Conservation (phyloP, 495 filamentous ascomycete species). For the Aspergillus heteromorphus region DNA sequence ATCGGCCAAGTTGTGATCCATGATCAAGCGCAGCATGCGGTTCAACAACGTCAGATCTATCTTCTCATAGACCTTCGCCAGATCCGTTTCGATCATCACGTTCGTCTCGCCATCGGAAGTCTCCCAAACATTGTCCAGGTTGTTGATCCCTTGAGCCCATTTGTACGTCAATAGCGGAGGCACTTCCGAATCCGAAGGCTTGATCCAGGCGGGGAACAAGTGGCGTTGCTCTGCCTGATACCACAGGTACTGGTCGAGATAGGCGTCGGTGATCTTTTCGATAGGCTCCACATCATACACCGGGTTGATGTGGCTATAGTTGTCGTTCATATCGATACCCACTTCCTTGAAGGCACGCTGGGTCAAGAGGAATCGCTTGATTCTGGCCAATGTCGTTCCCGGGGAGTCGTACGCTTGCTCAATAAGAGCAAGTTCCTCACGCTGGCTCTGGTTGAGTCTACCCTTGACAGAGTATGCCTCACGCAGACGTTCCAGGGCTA, state of each 20-base stretch:
- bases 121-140: conserved; percentile 96
- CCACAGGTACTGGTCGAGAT: conserved; percentile 98
- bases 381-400: conserved; percentile 89
- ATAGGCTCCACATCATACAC: conserved; percentile 99
- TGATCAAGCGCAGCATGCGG: conserved; percentile 86
- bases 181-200: conserved; percentile 97
- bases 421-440: conserved; percentile 94
- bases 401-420: conserved; percentile 99
- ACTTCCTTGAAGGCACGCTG: conserved; percentile 99
- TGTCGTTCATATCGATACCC: conserved; percentile 99
- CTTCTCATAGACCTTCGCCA: conserved; percentile 99
- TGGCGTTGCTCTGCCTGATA: conserved; percentile 98
- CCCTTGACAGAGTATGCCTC: conserved; percentile 99
- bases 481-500: conserved; percentile 87
- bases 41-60: conserved; percentile 96
- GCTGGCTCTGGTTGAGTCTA: conserved; percentile 92
- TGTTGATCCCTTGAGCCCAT: conserved; percentile 99
- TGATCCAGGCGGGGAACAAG: conserved; percentile 98
- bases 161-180: conserved; percentile 97
- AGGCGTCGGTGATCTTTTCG: conserved; percentile 99
- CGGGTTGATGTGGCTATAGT: conserved; percentile 97
- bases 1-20: conserved; percentile 99
- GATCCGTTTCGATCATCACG: conserved; percentile 96
- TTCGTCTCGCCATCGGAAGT: conserved; percentile 94
- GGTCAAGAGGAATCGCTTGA: conserved; percentile 96